phyloP scores from a whole-genome alignment of 2,329 filamentous ascomycete species.

The Didymosphaeria variabile region DNA sequence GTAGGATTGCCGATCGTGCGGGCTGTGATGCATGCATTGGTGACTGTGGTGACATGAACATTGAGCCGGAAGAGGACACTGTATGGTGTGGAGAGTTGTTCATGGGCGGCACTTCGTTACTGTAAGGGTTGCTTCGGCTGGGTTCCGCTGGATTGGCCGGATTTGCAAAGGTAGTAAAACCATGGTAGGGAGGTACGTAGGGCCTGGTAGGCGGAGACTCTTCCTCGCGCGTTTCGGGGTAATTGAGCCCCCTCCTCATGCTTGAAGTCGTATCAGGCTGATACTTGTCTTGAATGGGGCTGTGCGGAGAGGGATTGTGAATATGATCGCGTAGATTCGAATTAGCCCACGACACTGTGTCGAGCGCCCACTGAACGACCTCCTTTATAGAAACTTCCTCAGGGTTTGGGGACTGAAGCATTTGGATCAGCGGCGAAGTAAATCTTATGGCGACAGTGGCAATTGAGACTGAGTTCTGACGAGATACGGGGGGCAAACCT shows the following conservation, averaged over 20 bases:
- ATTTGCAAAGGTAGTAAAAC: constrained; percentile 25
- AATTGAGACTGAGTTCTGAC: constrained; percentile 6
- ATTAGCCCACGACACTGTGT: constrained; percentile 36
- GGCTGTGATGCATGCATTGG: constrained; percentile 38
- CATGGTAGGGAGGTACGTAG: constrained; percentile 23
- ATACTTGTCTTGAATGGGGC: constrained; percentile 22
- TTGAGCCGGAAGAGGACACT: constrained; percentile 57
- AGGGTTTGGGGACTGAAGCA: constrained; percentile 26
- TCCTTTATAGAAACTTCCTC: constrained; percentile 24
- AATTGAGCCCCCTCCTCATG: constrained; percentile 38
- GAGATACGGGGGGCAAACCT: constrained; percentile 21
- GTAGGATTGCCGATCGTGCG: constrained; percentile 33
- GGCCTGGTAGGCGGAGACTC: constrained; percentile 31
- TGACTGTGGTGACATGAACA: constrained; percentile 40
- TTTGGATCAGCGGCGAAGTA: constrained; percentile 9
- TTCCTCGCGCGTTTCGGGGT: constrained; percentile 33
- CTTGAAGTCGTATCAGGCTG: constrained; percentile 23
- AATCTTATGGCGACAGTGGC: constrained; percentile 9
- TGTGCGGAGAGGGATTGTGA: constrained; percentile 22
- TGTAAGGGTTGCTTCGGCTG: constrained; percentile 28
- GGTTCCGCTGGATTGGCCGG: constrained; percentile 27
- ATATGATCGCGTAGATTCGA: constrained; percentile 27
- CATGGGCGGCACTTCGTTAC: constrained; percentile 25
- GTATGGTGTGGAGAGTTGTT: constrained; percentile 33
- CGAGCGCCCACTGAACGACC: constrained; percentile 35